These are phyloP conservation scores for Aspergillus sp. DNA, from an alignment of 2,329 filamentous ascomycete species.

Conservation along the genomic window DNA sequence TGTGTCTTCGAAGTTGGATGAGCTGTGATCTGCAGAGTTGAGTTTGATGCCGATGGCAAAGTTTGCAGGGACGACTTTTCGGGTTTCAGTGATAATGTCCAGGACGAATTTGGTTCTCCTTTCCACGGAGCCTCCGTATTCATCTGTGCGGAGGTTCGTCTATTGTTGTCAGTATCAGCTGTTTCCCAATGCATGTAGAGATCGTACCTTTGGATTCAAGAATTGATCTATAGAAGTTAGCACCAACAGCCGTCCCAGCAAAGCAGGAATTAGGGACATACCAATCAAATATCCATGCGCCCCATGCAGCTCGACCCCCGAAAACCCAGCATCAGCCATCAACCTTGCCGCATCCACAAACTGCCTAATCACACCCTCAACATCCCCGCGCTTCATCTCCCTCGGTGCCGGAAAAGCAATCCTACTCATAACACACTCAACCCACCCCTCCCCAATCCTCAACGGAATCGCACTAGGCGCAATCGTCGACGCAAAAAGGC, in stretches of 20 bases:
- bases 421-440: constrained; percentile 26
- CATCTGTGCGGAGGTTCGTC: constrained; percentile 43
- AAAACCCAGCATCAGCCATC: constrained; percentile 45
- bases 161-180: constrained; percentile 9
- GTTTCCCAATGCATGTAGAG: neutral
- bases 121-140: constrained; percentile 41
- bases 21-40: constrained; percentile 44
- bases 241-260: neutral
- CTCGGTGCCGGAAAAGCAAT: constrained; percentile 45
- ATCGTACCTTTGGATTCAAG: constrained; percentile 28
- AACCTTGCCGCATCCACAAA: constrained; percentile 51
- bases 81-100: constrained; percentile 38
- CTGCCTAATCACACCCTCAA: constrained; percentile 45
- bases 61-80: constrained; percentile 33
- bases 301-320: constrained; percentile 49
- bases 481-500: constrained; percentile 22
- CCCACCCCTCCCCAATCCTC: constrained; percentile 29
- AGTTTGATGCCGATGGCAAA: constrained; percentile 47
- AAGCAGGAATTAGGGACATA: constrained; percentile 23
- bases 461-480: constrained; percentile 38
- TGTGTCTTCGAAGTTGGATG: constrained; percentile 40
- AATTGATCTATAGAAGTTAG: constrained; percentile 26
- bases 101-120: constrained; percentile 43
- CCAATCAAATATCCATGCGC: constrained; percentile 47
- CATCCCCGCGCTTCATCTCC: constrained; percentile 51